Base-by-base conservation (phyloP, 2,329 filamentous ascomycete genomes). In the Cryoendolithus antarcticus region DNA sequence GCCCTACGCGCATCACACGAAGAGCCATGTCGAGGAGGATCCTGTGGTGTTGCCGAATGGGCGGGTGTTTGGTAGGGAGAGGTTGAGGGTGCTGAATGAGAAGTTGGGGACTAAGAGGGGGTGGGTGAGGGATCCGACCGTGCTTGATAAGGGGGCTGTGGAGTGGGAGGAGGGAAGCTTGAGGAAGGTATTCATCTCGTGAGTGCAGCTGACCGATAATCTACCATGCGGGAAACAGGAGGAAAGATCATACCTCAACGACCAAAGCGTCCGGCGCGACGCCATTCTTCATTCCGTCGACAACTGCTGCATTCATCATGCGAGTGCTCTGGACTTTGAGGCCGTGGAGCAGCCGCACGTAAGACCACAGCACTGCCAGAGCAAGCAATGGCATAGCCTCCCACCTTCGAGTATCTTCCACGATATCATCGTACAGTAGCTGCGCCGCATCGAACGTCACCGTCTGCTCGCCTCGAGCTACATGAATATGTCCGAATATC, bases 1-100 rank as follows among this genome's bases (percentile, higher is more conserved):
- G 33, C 91, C 91, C 1, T 96, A 96, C 53, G 91, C 91, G 2
- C 83, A 94, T 55, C 91, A 98, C 60, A 88, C 82, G 24, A 93
- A 93, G 69, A 94, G 86, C 57, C 83, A 86, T 45, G 85, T 96
- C 24, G 89, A 94, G 56, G 77, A 77, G 34, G 88, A 96, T 56
- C 74, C 91, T 1, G 73, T 93, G 12, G 73, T 96, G 32, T 63
- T 98, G 40, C 91, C 91, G 15, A 95, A 93, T 58, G 80, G 82
- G 1, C 72, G 85, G 38, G 82, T 93, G 7, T 95, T 94, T 57
- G 85, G 89, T 12, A 72, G 76, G 42, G 75, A 81, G 40, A 70
- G 80, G 37, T 66, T 98, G 36, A 66, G 81, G 45, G 75, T 82
- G 40, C 77, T 91, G 59, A 84, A 88, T 40, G 74, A 75, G 54